Evolutionary conservation across 208 protist genomes (phyloP).

Genomic region (Phytomonas sp.): DNA sequence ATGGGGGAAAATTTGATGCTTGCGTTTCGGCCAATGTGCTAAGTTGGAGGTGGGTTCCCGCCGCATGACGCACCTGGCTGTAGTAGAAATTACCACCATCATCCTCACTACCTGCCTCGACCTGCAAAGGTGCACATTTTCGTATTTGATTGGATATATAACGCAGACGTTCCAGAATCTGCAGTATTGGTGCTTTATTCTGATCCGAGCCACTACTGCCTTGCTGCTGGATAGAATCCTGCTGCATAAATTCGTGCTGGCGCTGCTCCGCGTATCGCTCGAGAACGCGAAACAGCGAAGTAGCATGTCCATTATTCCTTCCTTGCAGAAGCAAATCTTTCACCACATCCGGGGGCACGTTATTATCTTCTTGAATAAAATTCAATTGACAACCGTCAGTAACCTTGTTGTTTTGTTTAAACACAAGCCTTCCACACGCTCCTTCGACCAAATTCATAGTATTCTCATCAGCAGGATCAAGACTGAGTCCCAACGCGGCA

Average conservation of each 20-base stretch:
- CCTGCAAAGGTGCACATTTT: neutral
- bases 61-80: slow-evolving; percentile 4
- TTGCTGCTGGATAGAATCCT: neutral
- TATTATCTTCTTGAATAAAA: slow-evolving; percentile 32
- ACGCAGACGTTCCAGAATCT: slow-evolving; percentile 7
- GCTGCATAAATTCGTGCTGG: neutral
- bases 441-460: slow-evolving; percentile 6
- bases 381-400: slow-evolving; percentile 60
- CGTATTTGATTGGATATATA: neutral
- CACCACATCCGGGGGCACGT: slow-evolving; percentile 35
- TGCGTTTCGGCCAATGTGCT: neutral
- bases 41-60: slow-evolving; percentile 3
- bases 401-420: slow-evolving; percentile 63
- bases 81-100: neutral
- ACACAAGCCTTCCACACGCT: slow-evolving; percentile 28
- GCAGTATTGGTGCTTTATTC: neutral
- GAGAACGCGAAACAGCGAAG: neutral
- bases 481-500: neutral
- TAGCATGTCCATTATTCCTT: neutral
- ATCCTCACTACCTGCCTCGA: neutral
- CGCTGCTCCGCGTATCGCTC: neutral
- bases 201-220: neutral
- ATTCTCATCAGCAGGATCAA: neutral
- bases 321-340: slow-evolving; percentile 15
- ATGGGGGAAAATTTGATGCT: neutral